A percentile compares a stretch with the other conserved stretches of the same genome.
Conservation (phyloP, 768 basidiomycete genomes). For the Russula griseocarnosa region DNA sequence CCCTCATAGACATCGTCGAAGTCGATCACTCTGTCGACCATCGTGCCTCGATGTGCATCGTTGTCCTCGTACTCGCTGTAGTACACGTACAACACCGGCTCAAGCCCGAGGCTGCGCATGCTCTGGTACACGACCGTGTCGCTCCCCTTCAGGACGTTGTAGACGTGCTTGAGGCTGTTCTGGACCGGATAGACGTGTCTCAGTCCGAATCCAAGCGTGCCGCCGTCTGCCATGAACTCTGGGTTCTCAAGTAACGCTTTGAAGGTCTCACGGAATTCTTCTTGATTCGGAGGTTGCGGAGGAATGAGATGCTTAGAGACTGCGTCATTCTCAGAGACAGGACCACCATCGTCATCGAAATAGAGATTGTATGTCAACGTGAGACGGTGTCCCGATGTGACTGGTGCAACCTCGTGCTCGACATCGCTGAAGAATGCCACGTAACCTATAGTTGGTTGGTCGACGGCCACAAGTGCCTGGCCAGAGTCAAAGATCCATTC, state of each 20-base stretch:
- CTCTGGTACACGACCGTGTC: not conserved
- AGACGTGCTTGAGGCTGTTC: not conserved
- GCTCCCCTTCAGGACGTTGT: not conserved
- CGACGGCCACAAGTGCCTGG: no score
- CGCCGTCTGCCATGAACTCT: not conserved
- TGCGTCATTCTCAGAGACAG: not conserved
- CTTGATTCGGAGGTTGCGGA: not conserved
- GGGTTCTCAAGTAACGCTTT: not conserved
- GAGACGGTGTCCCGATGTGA: slow-evolving; percentile 35
- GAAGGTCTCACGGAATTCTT: slow-evolving; percentile 10
- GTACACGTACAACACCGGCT: slow-evolving; percentile 6
- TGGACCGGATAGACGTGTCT: not conserved
- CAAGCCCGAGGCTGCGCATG: not conserved
- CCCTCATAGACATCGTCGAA: no score
- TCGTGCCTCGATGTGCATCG: no score
- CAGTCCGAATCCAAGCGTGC: not conserved
- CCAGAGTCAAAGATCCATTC: no score
- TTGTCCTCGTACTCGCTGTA: not conserved
- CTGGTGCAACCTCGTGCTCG: no score
- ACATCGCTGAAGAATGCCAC: no score
- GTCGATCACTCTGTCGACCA: no score
- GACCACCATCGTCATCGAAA: slow-evolving; percentile 21
- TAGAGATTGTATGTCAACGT: slow-evolving; percentile 45
- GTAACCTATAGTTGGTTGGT: slow-evolving; percentile 16
- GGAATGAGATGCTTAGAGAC: no score